These are phyloP conservation scores for Fraxinus platypoda DNA, from an alignment of 305 asterid genomes.

Conservation along the genomic window DNA sequence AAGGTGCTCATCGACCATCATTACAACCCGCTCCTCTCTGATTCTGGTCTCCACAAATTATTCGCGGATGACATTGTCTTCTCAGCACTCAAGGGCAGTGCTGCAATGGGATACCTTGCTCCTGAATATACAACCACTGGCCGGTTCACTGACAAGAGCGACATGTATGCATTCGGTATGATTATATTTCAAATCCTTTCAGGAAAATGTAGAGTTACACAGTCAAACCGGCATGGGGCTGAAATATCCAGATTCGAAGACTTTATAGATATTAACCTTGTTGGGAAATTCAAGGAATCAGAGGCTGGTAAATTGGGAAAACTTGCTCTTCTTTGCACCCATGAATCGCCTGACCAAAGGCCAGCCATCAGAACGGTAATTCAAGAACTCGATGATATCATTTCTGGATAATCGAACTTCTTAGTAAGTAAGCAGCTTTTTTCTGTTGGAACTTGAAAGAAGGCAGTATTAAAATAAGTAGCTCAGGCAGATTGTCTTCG, in stretches of 20 bases:
- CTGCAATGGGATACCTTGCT: conserved; percentile 97
- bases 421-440: conserved; percentile 6
- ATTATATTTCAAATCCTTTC: conserved; percentile 86
- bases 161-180: conserved; percentile 88
- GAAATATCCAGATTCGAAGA: conserved; percentile 67
- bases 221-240: conserved; percentile 70
- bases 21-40: conserved; percentile 80
- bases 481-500: background rate
- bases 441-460: conserved; percentile 10
- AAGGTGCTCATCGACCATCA: conserved; percentile 76
- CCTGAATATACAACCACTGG: conserved; percentile 95
- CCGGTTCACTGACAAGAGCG: conserved; percentile 88
- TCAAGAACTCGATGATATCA: conserved; percentile 51
- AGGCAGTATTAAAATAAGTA: conserved; percentile 2
- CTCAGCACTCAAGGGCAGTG: conserved; percentile 83
- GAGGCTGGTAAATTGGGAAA: conserved; percentile 85
- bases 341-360: conserved; percentile 62
- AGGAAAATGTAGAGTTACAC: conserved; percentile 70
- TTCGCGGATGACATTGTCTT: conserved; percentile 84
- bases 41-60: conserved; percentile 77
- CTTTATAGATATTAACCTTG: conserved; percentile 62
- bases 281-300: conserved; percentile 62
- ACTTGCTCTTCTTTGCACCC: conserved; percentile 81
- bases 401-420: conserved; percentile 26
- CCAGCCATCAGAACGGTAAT: conserved; percentile 63